phyloP scores from a whole-genome alignment of 306 rosid genomes.

The Glycine tomentella region DNA sequence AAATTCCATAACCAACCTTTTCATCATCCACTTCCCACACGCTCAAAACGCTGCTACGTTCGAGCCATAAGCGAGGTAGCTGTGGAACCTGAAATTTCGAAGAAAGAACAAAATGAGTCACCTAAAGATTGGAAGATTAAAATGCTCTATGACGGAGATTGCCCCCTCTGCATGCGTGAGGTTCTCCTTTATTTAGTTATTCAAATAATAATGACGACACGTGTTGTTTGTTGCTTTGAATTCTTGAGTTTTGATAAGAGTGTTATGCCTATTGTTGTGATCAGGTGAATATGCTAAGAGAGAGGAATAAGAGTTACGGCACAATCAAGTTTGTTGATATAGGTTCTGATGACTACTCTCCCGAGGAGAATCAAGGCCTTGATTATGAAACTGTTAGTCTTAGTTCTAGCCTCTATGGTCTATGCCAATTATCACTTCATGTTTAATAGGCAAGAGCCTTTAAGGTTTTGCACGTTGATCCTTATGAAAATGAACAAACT shows the following conservation, averaged over 20 bases:
- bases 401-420: background rate
- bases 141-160: constrained; percentile 94
- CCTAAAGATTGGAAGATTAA: constrained; percentile 83
- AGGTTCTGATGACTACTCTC: constrained; percentile 79
- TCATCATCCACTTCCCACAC: constrained; percentile 34
- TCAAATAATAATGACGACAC: too few species aligned
- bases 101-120: constrained; percentile 52
- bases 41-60: constrained; percentile 40
- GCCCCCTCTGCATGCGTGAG: constrained; percentile 98
- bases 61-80: constrained; percentile 63
- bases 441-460: too few species aligned
- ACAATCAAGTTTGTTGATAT: constrained; percentile 92
- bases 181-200: constrained; percentile 10
- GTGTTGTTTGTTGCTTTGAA: background rate
- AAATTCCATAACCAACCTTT: constrained; percentile 34
- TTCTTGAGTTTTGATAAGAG: background rate
- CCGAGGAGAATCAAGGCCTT: constrained; percentile 70
- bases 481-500: too few species aligned
- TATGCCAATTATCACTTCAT: background rate
- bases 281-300: constrained; percentile 84
- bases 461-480: too few species aligned
- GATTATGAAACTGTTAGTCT: constrained; percentile 78
- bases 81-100: constrained; percentile 53
- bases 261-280: constrained; percentile 17
- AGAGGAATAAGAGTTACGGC: constrained; percentile 74